Evolutionary conservation across 169 alveolate species (phyloP), one percentile per base, ranked within the genome.

Genomic region (Plasmodium fragile): DNA sequence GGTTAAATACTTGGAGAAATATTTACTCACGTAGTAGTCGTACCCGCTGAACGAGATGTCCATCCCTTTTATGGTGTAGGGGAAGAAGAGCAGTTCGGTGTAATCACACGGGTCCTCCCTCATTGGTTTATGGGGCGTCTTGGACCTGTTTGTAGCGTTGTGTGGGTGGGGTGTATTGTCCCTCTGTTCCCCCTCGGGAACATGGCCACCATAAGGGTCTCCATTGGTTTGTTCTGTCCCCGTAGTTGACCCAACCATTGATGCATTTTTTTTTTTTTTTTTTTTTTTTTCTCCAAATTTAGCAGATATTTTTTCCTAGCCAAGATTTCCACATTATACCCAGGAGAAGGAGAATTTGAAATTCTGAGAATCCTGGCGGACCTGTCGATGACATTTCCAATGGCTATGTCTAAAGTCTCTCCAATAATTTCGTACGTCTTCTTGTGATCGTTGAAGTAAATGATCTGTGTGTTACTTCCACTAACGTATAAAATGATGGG

Each of bases 21-120:
- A 89, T 4, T 89, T 89, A n/a, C 77, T 89, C 69, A 89, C 81
- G 81, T 89, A 89, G 53, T 53, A 89, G 55, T 89, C 94, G 32
- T 89, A 95, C 3, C 99, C 99, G 72, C 99, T 97, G 83, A 98
- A 98, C 30, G 99, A 96, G 82, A 99, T 98, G 96, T 99, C 99
- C 99, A 99, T 99, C 25, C 99, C 99, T 83, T 99, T 99, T 13
- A 99, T 99, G 10, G 97, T 97, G 93, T 98, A 99, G n/a, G 99
- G 99, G 25, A 99, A 97, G 43, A 97, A 97, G 18, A 98, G 98
- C 90, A 97, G 97, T 83, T 97, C 96, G 77, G 96, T 96, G 4
- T 98, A 92, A 25, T 82, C 83, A 30, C 22, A 22, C 6, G 36
- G 41, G 41, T 81, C 75, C 16, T 0, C 16, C 1, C 59, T 49